A percentile compares a stretch with the other conserved stretches of the same genome.
Conservation (phyloP, 805 yeast genomes). For the Teunomyces barrocoloradensis region DNA sequence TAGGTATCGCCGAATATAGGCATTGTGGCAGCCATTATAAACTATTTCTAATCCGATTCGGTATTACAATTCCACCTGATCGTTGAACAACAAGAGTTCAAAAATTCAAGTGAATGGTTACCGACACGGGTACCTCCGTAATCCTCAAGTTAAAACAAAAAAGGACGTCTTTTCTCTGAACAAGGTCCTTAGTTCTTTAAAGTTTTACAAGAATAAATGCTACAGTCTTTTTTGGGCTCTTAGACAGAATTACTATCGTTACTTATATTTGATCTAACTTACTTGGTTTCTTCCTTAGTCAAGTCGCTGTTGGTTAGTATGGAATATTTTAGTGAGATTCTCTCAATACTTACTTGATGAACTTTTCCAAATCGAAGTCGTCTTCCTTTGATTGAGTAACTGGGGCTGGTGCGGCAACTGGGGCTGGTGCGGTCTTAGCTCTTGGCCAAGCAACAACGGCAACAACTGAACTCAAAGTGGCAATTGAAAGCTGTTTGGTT, state of each 20-base stretch:
- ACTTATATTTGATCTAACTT: slow-evolving; percentile 7
- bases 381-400: slow-evolving; percentile 30
- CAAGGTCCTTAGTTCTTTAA: too few species aligned
- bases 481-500: slow-evolving; percentile 36
- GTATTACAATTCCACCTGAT: neutral
- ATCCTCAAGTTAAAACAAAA: too few species aligned
- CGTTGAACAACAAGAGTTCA: neutral
- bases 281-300: slow-evolving; percentile 41
- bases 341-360: slow-evolving; percentile 36
- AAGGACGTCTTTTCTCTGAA: too few species aligned
- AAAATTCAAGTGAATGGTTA: too few species aligned
- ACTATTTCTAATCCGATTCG: neutral
- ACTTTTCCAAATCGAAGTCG: slow-evolving; percentile 43
- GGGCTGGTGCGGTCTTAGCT: slow-evolving; percentile 20
- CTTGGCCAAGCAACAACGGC: slow-evolving; percentile 40
- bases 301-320: slow-evolving; percentile 32
- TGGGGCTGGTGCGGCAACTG: slow-evolving; percentile 20
- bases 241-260: too few species aligned
- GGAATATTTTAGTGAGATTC: slow-evolving; percentile 1
- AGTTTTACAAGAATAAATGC: too few species aligned
- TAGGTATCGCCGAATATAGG: neutral
- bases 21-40: neutral
- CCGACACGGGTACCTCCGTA: too few species aligned
- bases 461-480: slow-evolving; percentile 39
- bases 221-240: too few species aligned